Percentiles rank a stretch among this genome's conserved stretches.
phyloP scores from a whole-genome alignment of 768 basidiomycete species.

The Fomitopsis pulvina region DNA sequence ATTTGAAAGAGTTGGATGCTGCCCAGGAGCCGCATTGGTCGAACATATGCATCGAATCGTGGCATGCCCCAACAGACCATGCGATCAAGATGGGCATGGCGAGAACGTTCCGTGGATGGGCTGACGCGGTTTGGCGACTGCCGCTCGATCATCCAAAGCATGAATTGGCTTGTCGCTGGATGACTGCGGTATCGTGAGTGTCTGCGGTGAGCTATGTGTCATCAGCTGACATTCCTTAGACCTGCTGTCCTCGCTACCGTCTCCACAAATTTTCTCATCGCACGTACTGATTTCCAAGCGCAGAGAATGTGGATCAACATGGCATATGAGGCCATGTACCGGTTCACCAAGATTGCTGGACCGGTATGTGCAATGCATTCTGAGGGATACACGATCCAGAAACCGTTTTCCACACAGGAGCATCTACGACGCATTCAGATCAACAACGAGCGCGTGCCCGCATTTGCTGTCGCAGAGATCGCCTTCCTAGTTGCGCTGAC shows the following conservation, averaged over 20 bases:
- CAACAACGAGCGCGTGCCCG: slow-evolving; percentile 46
- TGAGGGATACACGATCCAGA: background rate
- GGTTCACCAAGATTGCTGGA: slow-evolving; percentile 40
- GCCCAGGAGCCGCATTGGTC: slow-evolving; percentile 42
- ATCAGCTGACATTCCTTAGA: slow-evolving; percentile 4
- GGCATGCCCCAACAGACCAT: slow-evolving; percentile 57
- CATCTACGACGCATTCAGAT: slow-evolving; percentile 45
- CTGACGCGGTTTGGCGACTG: slow-evolving; percentile 38
- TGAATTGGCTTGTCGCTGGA: slow-evolving; percentile 31
- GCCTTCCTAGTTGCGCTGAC: slow-evolving; percentile 66
- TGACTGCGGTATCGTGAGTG: slow-evolving; percentile 4
- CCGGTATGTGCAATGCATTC: background rate
- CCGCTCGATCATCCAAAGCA: slow-evolving; percentile 33
- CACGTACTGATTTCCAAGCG: slow-evolving; percentile 51
- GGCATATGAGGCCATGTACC: slow-evolving; percentile 51
- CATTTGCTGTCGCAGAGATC: slow-evolving; percentile 66
- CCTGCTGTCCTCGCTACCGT: slow-evolving; percentile 37
- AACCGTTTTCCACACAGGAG: slow-evolving; percentile 16
- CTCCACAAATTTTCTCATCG: slow-evolving; percentile 48
- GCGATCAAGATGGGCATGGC: slow-evolving; percentile 59
- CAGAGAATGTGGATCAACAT: slow-evolving; percentile 69
- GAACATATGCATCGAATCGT: slow-evolving; percentile 41
- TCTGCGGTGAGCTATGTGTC: background rate
- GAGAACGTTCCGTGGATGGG: slow-evolving; percentile 39
- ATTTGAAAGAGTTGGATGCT: slow-evolving; percentile 36